These are phyloP conservation scores for Solanum chiquidenum DNA, from an alignment of 257 asterid species.

Conservation along the genomic window DNA sequence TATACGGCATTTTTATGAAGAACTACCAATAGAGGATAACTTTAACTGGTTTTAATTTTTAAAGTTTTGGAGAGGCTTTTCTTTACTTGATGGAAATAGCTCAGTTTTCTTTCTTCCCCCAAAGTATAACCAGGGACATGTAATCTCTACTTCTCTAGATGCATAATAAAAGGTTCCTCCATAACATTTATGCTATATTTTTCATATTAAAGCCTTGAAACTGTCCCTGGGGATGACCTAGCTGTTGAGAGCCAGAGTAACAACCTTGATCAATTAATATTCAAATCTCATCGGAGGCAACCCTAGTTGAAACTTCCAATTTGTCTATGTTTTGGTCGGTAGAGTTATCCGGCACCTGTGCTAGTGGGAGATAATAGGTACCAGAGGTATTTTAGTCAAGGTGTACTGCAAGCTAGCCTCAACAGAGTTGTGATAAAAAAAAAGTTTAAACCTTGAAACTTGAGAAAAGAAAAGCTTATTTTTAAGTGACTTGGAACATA, in stretches of 20 bases:
- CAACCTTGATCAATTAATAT: neutral
- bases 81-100: neutral
- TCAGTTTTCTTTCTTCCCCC: neutral
- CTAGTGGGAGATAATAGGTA: neutral
- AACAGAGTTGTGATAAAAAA: neutral
- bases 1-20: neutral
- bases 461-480: neutral
- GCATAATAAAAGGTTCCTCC: neutral
- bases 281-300: neutral
- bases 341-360: neutral
- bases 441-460: neutral
- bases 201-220: neutral
- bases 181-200: neutral
- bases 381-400: neutral
- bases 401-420: neutral
- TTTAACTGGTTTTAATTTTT: neutral
- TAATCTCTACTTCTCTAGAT: neutral
- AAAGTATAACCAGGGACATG: neutral
- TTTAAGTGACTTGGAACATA: neutral
- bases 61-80: neutral
- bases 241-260: neutral
- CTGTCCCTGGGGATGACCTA: neutral
- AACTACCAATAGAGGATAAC: neutral
- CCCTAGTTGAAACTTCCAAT: neutral
- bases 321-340: neutral